Percentiles rank a stretch among this genome's conserved stretches.
phyloP scores from a whole-genome alignment of 176 grass and related monocot species.

The Oryza longistaminata region DNA sequence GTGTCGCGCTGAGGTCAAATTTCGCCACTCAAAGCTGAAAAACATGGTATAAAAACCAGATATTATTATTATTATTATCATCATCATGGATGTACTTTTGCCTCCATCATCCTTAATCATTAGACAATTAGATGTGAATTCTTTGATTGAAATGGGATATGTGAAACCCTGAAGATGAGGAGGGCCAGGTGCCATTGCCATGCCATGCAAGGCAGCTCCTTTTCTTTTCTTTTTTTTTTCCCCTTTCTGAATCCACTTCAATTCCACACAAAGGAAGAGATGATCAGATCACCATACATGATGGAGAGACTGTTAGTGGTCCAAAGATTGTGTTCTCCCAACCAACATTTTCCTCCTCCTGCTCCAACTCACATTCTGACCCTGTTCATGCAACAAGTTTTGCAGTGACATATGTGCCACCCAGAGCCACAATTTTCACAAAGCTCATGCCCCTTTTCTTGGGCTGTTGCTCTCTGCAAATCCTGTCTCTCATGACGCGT shows the following conservation, averaged over 20 bases:
- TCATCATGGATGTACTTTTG: conserved; percentile 6
- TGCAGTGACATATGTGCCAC: conserved; percentile 18
- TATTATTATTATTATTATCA: not conserved
- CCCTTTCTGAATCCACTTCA: conserved; percentile 15
- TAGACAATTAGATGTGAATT: not conserved
- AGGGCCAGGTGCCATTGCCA: conserved; percentile 19
- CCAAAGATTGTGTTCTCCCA: conserved; percentile 49
- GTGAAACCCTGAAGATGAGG: conserved; percentile 26
- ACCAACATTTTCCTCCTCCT: conserved; percentile 14
- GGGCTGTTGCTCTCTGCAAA: conserved; percentile 15
- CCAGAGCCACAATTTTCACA: not conserved
- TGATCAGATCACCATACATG: conserved; percentile 14
- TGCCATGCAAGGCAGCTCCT: not conserved
- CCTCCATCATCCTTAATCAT: conserved; percentile 26
- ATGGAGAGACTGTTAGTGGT: not conserved
- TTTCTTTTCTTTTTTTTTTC: not conserved
- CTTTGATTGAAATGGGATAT: conserved; percentile 38
- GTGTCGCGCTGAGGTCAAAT: conserved; percentile 11
- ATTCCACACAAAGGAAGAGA: conserved; percentile 46
- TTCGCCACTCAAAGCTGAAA: not conserved
- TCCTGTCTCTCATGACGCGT: conserved; percentile 45
- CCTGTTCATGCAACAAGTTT: conserved; percentile 20
- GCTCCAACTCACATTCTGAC: not conserved
- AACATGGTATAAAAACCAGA: not conserved
- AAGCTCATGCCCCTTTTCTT: conserved; percentile 29